Evolutionary conservation across 305 asterid genomes (phyloP).

Genomic region (Fraxinus latifolia): DNA sequence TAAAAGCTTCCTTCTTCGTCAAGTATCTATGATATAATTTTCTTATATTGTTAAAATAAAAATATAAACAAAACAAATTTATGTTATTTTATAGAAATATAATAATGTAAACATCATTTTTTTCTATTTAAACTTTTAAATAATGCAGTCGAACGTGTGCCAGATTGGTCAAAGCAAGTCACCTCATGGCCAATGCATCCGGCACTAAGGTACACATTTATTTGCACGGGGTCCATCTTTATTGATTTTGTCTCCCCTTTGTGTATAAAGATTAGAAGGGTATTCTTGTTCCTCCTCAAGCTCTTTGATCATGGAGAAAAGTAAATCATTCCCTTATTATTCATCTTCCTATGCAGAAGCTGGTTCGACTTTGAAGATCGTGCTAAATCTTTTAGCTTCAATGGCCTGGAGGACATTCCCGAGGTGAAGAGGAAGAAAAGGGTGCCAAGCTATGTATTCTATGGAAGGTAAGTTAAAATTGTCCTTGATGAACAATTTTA

Average conservation of each 20-base stretch:
- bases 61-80: neutral
- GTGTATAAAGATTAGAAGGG: neutral
- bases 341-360: slow-evolving; percentile 72
- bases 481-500: slow-evolving; percentile 66
- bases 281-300: slow-evolving; percentile 21
- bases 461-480: slow-evolving; percentile 75
- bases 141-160: neutral
- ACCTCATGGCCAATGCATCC: slow-evolving; percentile 53
- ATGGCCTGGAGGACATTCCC: slow-evolving; percentile 65
- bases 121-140: neutral
- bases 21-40: neutral
- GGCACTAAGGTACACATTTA: slow-evolving; percentile 41
- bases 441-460: slow-evolving; percentile 71
- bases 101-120: neutral
- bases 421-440: slow-evolving; percentile 72
- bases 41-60: neutral
- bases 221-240: slow-evolving; percentile 42
- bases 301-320: slow-evolving; percentile 60
- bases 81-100: no score
- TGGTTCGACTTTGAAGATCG: slow-evolving; percentile 64
- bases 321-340: slow-evolving; percentile 65
- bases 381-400: slow-evolving; percentile 66
- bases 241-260: neutral
- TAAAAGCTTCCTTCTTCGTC: neutral
- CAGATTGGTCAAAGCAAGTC: slow-evolving; percentile 19